Conservation (phyloP, 1,284 basidiomycete genomes). For the Trichosporon sp. region DNA sequence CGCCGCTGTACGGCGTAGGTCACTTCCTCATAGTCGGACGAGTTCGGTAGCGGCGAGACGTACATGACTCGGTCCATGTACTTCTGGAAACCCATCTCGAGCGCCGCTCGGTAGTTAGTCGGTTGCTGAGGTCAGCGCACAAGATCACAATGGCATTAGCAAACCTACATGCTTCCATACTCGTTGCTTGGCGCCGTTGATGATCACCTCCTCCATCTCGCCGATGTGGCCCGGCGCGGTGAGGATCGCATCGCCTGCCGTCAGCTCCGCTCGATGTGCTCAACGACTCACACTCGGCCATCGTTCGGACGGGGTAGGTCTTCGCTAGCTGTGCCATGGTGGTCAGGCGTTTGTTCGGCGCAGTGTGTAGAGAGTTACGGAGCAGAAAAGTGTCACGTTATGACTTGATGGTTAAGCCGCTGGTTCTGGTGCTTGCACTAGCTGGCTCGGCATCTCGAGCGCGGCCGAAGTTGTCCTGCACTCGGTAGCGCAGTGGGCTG, state of each 20-base stretch:
- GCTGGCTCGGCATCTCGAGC: not conserved
- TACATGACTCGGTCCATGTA: not conserved
- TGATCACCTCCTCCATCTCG: slow-evolving; percentile 30
- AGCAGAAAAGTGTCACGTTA: not conserved
- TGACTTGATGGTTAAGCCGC: not conserved
- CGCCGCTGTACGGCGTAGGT: slow-evolving; percentile 21
- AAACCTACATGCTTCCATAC: slow-evolving; percentile 39
- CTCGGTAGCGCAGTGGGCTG: not conserved
- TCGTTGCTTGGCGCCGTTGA: slow-evolving; percentile 25
- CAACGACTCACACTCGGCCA: not conserved
- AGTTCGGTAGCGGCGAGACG: not conserved
- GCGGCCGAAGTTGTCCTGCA: not conserved
- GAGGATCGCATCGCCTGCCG: slow-evolving; percentile 15
- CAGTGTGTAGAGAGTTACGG: not conserved
- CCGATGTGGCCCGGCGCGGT: slow-evolving; percentile 30
- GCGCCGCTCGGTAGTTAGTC: not conserved
- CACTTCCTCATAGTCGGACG: not conserved
- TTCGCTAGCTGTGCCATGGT: not conserved
- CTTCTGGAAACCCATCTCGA: slow-evolving; percentile 2
- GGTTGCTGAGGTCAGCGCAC: not conserved
- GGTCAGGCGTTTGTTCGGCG: not conserved
- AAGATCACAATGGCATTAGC: not conserved
- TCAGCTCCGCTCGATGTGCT: not conserved
- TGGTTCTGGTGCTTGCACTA: not conserved
- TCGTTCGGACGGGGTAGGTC: not conserved